phyloP scores from a whole-genome alignment of 2,329 filamentous ascomycete genomes.

The Diplodia seriata region DNA sequence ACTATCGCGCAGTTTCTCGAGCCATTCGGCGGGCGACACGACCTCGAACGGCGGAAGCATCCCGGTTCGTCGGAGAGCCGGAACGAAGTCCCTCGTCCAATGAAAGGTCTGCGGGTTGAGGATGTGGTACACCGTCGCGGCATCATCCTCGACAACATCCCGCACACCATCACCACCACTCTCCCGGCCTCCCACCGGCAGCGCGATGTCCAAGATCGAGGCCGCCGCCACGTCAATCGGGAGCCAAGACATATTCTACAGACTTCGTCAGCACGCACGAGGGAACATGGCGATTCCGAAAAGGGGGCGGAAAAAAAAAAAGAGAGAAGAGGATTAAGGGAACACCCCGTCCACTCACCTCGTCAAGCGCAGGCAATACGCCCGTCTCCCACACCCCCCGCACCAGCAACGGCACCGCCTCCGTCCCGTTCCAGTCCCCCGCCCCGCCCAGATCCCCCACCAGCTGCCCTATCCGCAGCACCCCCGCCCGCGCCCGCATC shows the following conservation, averaged over 20 bases:
- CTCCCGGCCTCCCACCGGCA: background rate
- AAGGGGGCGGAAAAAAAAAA: background rate
- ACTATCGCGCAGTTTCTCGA: conserved; percentile 38
- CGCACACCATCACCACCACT: background rate
- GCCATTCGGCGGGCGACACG: conserved; percentile 38
- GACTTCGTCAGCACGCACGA: background rate
- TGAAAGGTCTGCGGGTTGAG: conserved; percentile 58
- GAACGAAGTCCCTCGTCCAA: conserved; percentile 62
- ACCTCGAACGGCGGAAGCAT: conserved; percentile 36
- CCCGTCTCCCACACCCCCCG: conserved; percentile 55
- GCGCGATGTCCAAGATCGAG: background rate
- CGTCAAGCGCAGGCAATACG: conserved; percentile 55
- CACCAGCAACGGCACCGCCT: conserved; percentile 59
- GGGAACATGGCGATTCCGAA: too few relatives aligned
- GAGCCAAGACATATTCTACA: conserved; percentile 45
- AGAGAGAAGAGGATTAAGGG: too few relatives aligned
- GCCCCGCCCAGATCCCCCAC: conserved; percentile 57
- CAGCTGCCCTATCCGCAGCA: conserved; percentile 56
- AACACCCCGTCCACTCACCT: conserved; percentile 35
- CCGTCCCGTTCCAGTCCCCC: conserved; percentile 55
- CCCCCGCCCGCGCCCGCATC: conserved; percentile 45
- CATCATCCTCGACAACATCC: too few relatives aligned
- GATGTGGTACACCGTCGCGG: conserved; percentile 57
- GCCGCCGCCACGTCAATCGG: conserved; percentile 52
- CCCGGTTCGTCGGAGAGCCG: conserved; percentile 55